Percentiles rank a stretch among this genome's conserved stretches.
phyloP scores from a whole-genome alignment of 179 eudicot genomes.

The Gypsophila paniculata region DNA sequence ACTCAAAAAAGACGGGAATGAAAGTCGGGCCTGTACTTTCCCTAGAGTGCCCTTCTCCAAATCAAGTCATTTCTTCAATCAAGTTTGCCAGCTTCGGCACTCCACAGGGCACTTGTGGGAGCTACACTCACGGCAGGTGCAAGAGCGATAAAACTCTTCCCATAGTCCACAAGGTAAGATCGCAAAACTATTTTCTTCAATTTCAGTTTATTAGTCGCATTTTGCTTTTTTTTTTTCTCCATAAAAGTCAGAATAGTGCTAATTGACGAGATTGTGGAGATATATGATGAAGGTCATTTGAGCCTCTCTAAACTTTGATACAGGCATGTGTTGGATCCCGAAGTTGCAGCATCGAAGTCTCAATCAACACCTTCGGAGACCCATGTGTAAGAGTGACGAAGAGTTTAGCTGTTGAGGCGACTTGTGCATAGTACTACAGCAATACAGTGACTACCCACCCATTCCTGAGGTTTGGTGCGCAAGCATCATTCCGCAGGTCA shows the following conservation, averaged over 20 bases:
- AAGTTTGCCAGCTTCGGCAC: constrained; percentile 93
- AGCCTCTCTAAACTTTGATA: constrained; percentile 4
- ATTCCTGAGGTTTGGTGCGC: constrained; percentile 13
- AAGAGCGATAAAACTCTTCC: constrained; percentile 53
- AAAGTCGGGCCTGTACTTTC: constrained; percentile 47
- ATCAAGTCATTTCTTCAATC: constrained; percentile 70
- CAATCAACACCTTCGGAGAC: constrained; percentile 56
- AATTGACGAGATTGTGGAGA: background rate
- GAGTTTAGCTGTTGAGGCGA: constrained; percentile 85
- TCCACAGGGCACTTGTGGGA: constrained; percentile 79
- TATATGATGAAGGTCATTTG: background rate
- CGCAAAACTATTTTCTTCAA: background rate
- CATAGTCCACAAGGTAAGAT: constrained; percentile 52
- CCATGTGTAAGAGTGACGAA: constrained; percentile 65
- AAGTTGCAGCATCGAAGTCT: constrained; percentile 64
- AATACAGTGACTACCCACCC: background rate
- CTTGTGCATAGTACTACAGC: constrained; percentile 36
- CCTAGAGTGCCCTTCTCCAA: constrained; percentile 58
- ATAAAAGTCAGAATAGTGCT: no score
- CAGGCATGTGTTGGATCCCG: constrained; percentile 82
- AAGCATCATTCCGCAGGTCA: constrained; percentile 16
- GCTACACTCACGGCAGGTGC: constrained; percentile 67
- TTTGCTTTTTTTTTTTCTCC: no score
- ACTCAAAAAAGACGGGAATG: constrained; percentile 38
- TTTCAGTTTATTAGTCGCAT: background rate